Conservation (phyloP, 257 asterid genomes). For the Przewalskia tangutica region DNA sequence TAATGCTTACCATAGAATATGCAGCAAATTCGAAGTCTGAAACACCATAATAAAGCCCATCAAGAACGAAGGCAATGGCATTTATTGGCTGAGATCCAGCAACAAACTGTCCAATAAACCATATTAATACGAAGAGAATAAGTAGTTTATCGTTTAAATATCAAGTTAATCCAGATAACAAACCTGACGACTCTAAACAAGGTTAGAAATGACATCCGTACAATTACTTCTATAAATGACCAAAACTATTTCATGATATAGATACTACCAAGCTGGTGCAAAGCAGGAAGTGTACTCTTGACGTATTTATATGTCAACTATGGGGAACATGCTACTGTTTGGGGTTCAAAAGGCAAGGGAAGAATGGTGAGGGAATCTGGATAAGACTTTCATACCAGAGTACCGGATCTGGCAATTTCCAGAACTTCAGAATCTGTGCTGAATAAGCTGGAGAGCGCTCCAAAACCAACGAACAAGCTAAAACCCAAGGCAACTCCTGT, state of each 20-base stretch:
- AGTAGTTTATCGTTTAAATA: background rate
- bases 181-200: background rate
- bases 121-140: background rate
- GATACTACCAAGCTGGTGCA: background rate
- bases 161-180: background rate
- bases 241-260: background rate
- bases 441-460: slow-evolving; percentile 58
- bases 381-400: slow-evolving; percentile 52
- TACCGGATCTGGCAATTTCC: slow-evolving; percentile 63
- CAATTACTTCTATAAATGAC: background rate
- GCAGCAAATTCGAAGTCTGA: slow-evolving; percentile 94
- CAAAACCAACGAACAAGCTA: slow-evolving; percentile 56
- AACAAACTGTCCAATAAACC: slow-evolving; percentile 45
- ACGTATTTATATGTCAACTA: background rate
- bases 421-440: slow-evolving; percentile 70
- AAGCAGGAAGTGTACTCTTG: background rate
- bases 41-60: slow-evolving; percentile 94
- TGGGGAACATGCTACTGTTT: background rate
- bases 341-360: background rate
- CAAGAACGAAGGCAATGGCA: slow-evolving; percentile 92
- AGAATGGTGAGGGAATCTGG: background rate
- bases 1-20: slow-evolving; percentile 64
- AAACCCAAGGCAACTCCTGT: slow-evolving; percentile 62
- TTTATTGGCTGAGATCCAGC: slow-evolving; percentile 90
- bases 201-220: background rate